Conservation (phyloP, 1,284 basidiomycete species). For the Tilletia caries region DNA sequence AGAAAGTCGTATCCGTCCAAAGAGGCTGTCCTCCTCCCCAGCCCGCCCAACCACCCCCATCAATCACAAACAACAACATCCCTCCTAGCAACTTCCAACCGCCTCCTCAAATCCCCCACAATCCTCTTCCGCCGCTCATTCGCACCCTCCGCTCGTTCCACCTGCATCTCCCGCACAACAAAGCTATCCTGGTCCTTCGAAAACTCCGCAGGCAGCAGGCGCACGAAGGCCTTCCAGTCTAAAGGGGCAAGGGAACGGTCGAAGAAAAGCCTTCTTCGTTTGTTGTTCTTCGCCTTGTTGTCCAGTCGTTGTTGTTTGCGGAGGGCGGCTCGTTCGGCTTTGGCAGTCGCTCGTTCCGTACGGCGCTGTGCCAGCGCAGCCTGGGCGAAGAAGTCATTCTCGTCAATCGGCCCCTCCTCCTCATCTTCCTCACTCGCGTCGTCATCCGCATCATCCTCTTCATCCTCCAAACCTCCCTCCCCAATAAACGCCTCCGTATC, state of each 20-base stretch:
- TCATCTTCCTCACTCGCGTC: too few species aligned
- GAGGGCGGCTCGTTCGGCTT: not conserved
- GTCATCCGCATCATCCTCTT: not conserved
- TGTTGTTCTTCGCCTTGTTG: not conserved
- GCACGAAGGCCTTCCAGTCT: conserved; percentile 38
- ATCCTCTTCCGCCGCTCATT: conserved; percentile 39
- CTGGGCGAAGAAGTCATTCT: conserved; percentile 10
- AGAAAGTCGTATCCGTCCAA: too few species aligned
- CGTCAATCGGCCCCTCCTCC: conserved; percentile 25
- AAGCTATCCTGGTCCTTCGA: conserved; percentile 37
- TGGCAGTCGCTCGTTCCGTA: conserved; percentile 20
- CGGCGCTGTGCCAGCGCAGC: conserved; percentile 23
- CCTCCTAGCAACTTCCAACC: conserved; percentile 45
- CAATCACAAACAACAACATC: conserved; percentile 43
- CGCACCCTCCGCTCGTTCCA: conserved; percentile 36
- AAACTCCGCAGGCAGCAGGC: conserved; percentile 39
- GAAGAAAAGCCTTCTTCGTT: conserved; percentile 13
- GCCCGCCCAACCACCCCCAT: not conserved
- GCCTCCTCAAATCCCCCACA: conserved; percentile 41
- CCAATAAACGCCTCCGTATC: not conserved
- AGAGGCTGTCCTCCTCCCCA: too few species aligned
- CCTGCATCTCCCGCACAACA: conserved; percentile 43
- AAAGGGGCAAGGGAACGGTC: conserved; percentile 33
- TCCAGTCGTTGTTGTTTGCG: not conserved
- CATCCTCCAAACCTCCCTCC: conserved; percentile 14